These are phyloP conservation scores for Saccharomycopsis oosterbeekiorum DNA, from an alignment of 805 yeast genomes.

Conservation along the genomic window DNA sequence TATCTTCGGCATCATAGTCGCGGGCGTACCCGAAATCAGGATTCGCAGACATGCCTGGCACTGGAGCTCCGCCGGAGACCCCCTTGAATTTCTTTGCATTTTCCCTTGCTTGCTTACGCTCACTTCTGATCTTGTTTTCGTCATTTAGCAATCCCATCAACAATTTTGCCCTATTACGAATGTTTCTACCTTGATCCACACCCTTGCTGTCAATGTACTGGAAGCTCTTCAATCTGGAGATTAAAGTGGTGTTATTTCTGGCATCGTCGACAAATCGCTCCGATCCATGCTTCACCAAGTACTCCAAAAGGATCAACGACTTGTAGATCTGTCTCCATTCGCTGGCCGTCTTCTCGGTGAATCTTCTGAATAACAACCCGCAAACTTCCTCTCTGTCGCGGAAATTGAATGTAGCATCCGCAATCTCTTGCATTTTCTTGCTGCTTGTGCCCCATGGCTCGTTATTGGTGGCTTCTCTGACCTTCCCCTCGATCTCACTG, in stretches of 20 bases:
- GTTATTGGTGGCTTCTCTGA: conserved; percentile 94
- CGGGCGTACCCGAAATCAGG: conserved; percentile 12
- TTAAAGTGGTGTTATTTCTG: conserved; percentile 67
- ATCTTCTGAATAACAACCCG: conserved; percentile 72
- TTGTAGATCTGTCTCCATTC: conserved; percentile 99
- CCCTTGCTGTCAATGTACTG: conserved; percentile 92
- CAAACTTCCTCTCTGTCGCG: conserved; percentile 72
- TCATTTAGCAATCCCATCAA: conserved; percentile 53
- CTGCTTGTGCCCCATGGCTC: conserved; percentile 99
- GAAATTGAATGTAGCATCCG: conserved; percentile 86
- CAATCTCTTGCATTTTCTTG: conserved; percentile 87
- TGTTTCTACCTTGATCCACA: conserved; percentile 92
- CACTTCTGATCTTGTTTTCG: conserved; percentile 15
- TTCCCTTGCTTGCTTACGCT: conserved; percentile 18
- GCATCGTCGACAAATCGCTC: conserved; percentile 95
- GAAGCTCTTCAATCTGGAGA: conserved; percentile 84
- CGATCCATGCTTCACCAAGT: conserved; percentile 81
- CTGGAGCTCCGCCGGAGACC: conserved; percentile 15
- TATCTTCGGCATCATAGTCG: background rate
- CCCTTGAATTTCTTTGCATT: conserved; percentile 18
- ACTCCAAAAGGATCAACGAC: conserved; percentile 84
- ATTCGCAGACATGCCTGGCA: conserved; percentile 8
- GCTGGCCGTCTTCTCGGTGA: conserved; percentile 90
- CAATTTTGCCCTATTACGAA: conserved; percentile 81
- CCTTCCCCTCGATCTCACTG: conserved; percentile 95